Conservation (phyloP, 2,329 filamentous ascomycete genomes). For the Aspergillus sp. region DNA sequence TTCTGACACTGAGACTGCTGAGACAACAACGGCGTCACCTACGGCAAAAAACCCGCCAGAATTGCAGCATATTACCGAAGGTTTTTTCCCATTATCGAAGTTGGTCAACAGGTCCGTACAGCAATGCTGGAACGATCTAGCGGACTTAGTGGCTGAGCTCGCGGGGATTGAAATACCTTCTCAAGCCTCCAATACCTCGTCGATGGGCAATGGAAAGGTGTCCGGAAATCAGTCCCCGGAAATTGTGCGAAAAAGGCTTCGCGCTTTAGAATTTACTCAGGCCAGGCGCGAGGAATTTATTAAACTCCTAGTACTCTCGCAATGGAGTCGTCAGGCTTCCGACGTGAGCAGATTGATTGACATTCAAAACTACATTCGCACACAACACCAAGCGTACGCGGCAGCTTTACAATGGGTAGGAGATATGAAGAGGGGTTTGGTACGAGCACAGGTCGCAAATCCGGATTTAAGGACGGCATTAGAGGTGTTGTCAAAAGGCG, state of each 20-base stretch:
- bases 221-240: slow-evolving; percentile 46
- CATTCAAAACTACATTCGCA: slow-evolving; percentile 71
- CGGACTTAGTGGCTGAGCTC: slow-evolving; percentile 68
- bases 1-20: slow-evolving; percentile 10
- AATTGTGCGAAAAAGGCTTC: slow-evolving; percentile 73
- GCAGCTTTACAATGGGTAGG: slow-evolving; percentile 63
- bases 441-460: slow-evolving; percentile 74
- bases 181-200: slow-evolving; percentile 32
- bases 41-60: slow-evolving; percentile 44
- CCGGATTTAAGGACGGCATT: slow-evolving; percentile 90
- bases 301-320: slow-evolving; percentile 84
- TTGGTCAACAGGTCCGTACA: slow-evolving; percentile 79
- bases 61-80: slow-evolving; percentile 68
- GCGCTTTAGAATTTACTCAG: slow-evolving; percentile 74
- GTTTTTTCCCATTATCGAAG: slow-evolving; percentile 72
- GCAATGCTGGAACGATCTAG: slow-evolving; percentile 75
- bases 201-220: slow-evolving; percentile 28
- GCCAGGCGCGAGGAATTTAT: slow-evolving; percentile 83
- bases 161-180: slow-evolving; percentile 64
- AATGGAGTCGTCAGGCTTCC: slow-evolving; percentile 80
- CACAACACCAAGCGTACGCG: slow-evolving; percentile 62
- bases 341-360: slow-evolving; percentile 88
- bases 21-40: slow-evolving; percentile 1
- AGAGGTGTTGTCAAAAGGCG: slow-evolving; percentile 77
- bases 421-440: slow-evolving; percentile 71